These are phyloP conservation scores for Crithidia fasciculata DNA, from an alignment of 208 protist genomes.

Conservation along the genomic window DNA sequence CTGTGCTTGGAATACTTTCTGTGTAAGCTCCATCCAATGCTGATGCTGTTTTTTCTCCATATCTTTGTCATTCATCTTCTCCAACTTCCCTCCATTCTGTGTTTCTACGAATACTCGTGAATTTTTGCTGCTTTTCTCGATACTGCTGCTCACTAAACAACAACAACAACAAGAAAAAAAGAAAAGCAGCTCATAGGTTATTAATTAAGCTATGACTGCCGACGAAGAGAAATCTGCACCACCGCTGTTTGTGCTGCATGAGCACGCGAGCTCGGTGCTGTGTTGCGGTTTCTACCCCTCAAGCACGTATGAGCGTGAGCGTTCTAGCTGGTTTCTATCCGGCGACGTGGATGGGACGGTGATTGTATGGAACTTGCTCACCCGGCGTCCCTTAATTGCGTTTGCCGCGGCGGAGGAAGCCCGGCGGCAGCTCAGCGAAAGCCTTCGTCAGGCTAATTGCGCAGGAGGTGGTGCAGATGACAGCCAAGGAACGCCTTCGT, in stretches of 20 bases:
- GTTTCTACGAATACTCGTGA: no score
- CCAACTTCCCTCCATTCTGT: no score
- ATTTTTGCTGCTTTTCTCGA: no score
- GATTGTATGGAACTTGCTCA: constrained; percentile 71
- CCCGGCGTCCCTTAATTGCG: constrained; percentile 45
- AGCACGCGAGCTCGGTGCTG: constrained; percentile 61
- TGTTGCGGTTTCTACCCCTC: constrained; percentile 62
- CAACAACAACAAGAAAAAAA: no score
- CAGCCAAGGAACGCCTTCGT: not conserved
- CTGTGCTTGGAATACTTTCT: no score
- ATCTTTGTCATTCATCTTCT: no score
- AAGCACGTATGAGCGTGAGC: constrained; percentile 12
- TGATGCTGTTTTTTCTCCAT: no score
- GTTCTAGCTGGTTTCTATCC: constrained; percentile 59
- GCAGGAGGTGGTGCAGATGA: not conserved
- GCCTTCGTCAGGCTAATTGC: not conserved
- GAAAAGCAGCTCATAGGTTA: no score
- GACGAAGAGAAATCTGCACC: constrained; percentile 6
- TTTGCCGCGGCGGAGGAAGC: constrained; percentile 43
- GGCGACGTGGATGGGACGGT: constrained; percentile 72
- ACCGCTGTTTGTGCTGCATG: constrained; percentile 74
- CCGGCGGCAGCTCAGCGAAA: not conserved
- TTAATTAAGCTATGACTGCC: not conserved
- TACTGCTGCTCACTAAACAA: no score
- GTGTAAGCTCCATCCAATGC: no score